A percentile compares a stretch with the other conserved stretches of the same genome.
Conservation (phyloP, 768 basidiomycete genomes). For the Rhizopogon roseolus region DNA sequence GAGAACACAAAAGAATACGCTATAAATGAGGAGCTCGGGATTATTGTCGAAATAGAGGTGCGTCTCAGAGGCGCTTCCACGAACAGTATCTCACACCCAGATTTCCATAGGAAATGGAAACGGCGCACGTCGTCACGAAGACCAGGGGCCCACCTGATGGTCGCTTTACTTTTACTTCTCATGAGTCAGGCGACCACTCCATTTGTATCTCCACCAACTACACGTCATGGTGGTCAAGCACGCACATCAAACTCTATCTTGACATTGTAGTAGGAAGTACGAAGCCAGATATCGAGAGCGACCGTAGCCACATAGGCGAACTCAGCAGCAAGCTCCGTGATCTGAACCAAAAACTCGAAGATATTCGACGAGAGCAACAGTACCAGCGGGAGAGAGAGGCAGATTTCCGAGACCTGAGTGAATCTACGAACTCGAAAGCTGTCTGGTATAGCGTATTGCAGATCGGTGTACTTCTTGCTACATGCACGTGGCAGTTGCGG, state of each 20-base stretch:
- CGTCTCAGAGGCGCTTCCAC: constrained; percentile 20
- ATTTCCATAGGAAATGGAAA: constrained; percentile 72
- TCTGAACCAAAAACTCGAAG: constrained; percentile 89
- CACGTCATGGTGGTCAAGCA: constrained; percentile 79
- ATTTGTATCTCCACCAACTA: constrained; percentile 95
- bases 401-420: constrained; percentile 84
- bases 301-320: constrained; percentile 80
- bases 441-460: constrained; percentile 94
- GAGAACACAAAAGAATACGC: constrained; percentile 65
- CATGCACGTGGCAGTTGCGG: constrained; percentile 90
- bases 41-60: constrained; percentile 89
- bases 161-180: constrained; percentile 95
- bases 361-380: constrained; percentile 92
- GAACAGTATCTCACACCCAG: not conserved
- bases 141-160: constrained; percentile 90
- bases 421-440: constrained; percentile 84
- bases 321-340: constrained; percentile 83
- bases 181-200: constrained; percentile 94
- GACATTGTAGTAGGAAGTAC: constrained; percentile 90
- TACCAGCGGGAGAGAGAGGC: constrained; percentile 96
- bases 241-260: constrained; percentile 92
- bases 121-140: constrained; percentile 75
- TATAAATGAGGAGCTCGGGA: constrained; percentile 74
- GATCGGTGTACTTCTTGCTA: constrained; percentile 76
- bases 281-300: constrained; percentile 82